Base-by-base conservation (phyloP, 192 early-diverging fungal genomes). In the Rhizoclosmatium globosum region DNA sequence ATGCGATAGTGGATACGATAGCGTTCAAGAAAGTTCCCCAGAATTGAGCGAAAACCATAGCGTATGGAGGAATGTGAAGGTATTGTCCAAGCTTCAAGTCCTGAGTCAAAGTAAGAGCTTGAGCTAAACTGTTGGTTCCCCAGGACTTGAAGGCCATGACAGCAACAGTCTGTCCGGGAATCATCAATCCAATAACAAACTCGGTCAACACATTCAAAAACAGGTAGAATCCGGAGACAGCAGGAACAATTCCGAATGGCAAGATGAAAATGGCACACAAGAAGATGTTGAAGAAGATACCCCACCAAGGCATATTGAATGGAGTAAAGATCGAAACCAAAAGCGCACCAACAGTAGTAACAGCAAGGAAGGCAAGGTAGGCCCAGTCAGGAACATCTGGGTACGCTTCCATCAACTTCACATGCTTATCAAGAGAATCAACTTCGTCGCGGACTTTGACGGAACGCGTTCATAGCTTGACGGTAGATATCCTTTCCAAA, bases 51-150 rank as follows among this genome's bases (percentile, higher is more conserved):
- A 31, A 31, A 31, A 31, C 31, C 87, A 97, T 87, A 39, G 91
- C 82, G 47, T 91, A 85, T 31, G 95, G 95, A 59, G 94, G 85
- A 38, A 93, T 88, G 79, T 94, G 92, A 83, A 92, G 85, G 84
- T 94, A 93, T 50, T 90, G 90, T 0, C 91, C 92, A 38, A 92
- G 65, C 69, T 92, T 92, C 19, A 88, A 77, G 64, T 92, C 91
- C 41, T 84, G 82, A 31, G 31, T 31, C 31, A 31, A 31, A 31
- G 31, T 31, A 31, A 31, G 31, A 31, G 31, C 31, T 0, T 31
- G 31, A 0, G 31, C 31, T 0, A 31, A 31, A 0, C 31, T 31
- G 31, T 31, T 31, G 31, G 31, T 31, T 31, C 31, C 31, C 31
- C 31, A 31, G 0, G 31, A 31, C 31, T 31, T 31, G 0, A 31